These are phyloP conservation scores for Mycena amicta DNA, from an alignment of 768 basidiomycete species.

Conservation along the genomic window DNA sequence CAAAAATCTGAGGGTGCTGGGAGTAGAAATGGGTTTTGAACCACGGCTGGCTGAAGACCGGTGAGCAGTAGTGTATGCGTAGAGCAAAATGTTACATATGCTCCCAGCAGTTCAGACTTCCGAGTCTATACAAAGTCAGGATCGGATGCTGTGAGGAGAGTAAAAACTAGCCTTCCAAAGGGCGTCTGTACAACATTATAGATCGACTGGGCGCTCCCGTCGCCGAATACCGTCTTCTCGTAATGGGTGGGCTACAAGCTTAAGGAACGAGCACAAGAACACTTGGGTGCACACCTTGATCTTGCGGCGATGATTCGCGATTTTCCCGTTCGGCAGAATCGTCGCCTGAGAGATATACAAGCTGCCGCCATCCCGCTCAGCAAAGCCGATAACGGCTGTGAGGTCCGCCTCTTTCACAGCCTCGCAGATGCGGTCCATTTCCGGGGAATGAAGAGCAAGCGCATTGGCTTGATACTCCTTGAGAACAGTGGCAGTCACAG, in stretches of 20 bases:
- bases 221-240: constrained; percentile 34
- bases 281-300: constrained; percentile 29
- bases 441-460: constrained; percentile 32
- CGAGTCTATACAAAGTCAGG: constrained; percentile 17
- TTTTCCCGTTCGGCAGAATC: constrained; percentile 29
- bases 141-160: not conserved
- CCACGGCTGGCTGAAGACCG: constrained; percentile 32
- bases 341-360: constrained; percentile 32
- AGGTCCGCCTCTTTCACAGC: constrained; percentile 31
- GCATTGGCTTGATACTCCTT: constrained; percentile 34
- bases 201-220: constrained; percentile 34
- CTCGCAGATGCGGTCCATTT: constrained; percentile 33
- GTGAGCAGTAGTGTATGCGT: no score
- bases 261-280: constrained; percentile 11
- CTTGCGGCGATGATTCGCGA: constrained; percentile 33
- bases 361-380: constrained; percentile 30
- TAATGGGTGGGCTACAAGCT: constrained; percentile 32
- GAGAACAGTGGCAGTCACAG: constrained; percentile 26
- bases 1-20: constrained; percentile 33
- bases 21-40: constrained; percentile 34
- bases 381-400: constrained; percentile 31
- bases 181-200: constrained; percentile 33
- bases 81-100: no score
- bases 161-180: constrained; percentile 20
- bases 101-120: constrained; percentile 34